Conservation (phyloP, 2,329 filamentous ascomycete species). For the Fusarium proliferatum region DNA sequence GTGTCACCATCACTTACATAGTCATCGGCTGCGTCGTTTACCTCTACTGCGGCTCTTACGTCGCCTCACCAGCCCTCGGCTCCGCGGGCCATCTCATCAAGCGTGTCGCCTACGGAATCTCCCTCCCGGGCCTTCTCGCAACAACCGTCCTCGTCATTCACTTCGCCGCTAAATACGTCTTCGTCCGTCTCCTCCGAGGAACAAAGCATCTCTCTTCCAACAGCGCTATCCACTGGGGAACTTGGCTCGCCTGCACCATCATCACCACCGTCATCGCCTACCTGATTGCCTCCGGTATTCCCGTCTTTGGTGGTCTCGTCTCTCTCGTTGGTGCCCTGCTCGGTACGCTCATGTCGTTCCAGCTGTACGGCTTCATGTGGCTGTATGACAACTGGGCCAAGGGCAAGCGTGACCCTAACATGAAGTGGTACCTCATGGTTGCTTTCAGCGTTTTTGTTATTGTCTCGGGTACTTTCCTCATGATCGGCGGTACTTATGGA, state of each 20-base stretch:
- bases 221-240: slow-evolving; percentile 46
- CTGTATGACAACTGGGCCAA: slow-evolving; percentile 44
- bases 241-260: slow-evolving; percentile 47
- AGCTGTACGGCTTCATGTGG: slow-evolving; percentile 47
- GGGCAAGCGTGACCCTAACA: slow-evolving; percentile 19
- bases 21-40: slow-evolving; percentile 56
- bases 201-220: slow-evolving; percentile 47
- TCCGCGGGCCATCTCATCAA: slow-evolving; percentile 56
- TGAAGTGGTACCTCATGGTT: slow-evolving; percentile 32
- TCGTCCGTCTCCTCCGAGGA: slow-evolving; percentile 41
- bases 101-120: slow-evolving; percentile 56
- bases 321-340: slow-evolving; percentile 47
- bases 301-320: slow-evolving; percentile 45
- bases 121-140: slow-evolving; percentile 47
- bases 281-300: slow-evolving; percentile 40
- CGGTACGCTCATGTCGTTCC: slow-evolving; percentile 47
- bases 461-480: slow-evolving; percentile 51
- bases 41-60: slow-evolving; percentile 58
- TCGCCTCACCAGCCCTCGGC: slow-evolving; percentile 60
- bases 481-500: slow-evolving; percentile 58
- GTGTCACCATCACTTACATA: slow-evolving; percentile 48
- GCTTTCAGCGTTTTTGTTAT: slow-evolving; percentile 28
- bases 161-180: slow-evolving; percentile 34
- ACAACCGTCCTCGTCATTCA: slow-evolving; percentile 45
- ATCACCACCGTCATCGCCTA: slow-evolving; percentile 44